Evolutionary conservation across 2,329 filamentous ascomycete species (phyloP).

Genomic region (Monosporascus sp.): DNA sequence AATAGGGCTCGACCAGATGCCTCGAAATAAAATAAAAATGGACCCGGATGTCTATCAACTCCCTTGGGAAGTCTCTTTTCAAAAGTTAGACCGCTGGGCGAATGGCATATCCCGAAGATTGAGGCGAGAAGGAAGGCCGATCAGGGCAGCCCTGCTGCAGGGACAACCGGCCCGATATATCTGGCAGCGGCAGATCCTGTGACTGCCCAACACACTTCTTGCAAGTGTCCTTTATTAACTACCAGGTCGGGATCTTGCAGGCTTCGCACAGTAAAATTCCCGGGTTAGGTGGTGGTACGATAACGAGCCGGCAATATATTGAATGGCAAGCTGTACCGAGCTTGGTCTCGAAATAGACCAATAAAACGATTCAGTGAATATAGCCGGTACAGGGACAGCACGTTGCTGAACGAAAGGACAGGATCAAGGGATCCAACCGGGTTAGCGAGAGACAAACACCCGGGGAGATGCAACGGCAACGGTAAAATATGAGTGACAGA

Average conservation of each 20-base stretch:
- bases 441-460: slow-evolving; percentile 4
- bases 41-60: not conserved
- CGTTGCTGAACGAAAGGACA: slow-evolving; percentile 17
- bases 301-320: slow-evolving; percentile 15
- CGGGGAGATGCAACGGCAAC: not conserved
- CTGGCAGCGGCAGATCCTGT: not conserved
- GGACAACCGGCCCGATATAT: not conserved
- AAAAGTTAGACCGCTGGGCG: not conserved
- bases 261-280: not conserved
- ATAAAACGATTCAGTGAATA: slow-evolving; percentile 16
- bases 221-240: not conserved
- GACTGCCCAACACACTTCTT: not conserved
- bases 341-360: slow-evolving; percentile 14
- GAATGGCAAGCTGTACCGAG: slow-evolving; percentile 19
- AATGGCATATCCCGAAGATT: not conserved
- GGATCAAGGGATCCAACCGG: slow-evolving; percentile 13
- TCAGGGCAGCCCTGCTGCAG: not conserved
- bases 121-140: not conserved
- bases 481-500: not conserved
- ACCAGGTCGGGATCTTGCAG: not conserved
- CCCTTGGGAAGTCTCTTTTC: not conserved
- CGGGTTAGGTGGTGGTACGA: not conserved
- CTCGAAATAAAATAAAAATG: not conserved
- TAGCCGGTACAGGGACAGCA: slow-evolving; percentile 21
- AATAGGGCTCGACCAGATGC: not conserved